phyloP scores from a whole-genome alignment of 768 basidiomycete species.

The Termitomyces sp. region DNA sequence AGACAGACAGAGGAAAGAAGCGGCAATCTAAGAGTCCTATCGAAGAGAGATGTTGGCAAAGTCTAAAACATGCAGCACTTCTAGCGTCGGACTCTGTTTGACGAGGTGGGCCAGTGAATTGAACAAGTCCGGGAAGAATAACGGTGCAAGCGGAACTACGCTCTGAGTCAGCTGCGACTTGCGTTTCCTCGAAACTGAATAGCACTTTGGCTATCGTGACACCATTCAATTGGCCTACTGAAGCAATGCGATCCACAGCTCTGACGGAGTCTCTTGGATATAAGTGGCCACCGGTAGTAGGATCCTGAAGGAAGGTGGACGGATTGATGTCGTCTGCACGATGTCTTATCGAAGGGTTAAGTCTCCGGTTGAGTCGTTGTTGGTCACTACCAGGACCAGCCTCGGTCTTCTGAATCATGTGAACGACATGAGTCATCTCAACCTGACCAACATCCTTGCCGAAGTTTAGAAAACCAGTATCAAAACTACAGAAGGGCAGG shows the following conservation, averaged over 20 bases:
- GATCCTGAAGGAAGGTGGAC: slow-evolving; percentile 51
- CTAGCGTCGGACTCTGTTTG: slow-evolving; percentile 52
- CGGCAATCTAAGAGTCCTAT: slow-evolving; percentile 51
- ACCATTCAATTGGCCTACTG: slow-evolving; percentile 18
- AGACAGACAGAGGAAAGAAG: slow-evolving; percentile 38
- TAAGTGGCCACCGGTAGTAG: slow-evolving; percentile 60
- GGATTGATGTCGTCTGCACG: slow-evolving; percentile 36
- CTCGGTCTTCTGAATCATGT: slow-evolving; percentile 5
- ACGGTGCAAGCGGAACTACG: slow-evolving; percentile 48
- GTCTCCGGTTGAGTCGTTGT: background rate
- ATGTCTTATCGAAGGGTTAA: background rate
- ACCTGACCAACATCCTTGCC: background rate
- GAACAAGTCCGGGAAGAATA: slow-evolving; percentile 39
- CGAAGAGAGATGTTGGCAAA: slow-evolving; percentile 50
- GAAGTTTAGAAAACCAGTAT: background rate
- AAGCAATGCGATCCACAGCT: slow-evolving; percentile 53
- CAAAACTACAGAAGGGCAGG: slow-evolving; percentile 2
- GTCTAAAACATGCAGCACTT: slow-evolving; percentile 55
- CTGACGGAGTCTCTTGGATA: slow-evolving; percentile 56
- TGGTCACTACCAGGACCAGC: background rate
- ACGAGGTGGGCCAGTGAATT: slow-evolving; percentile 44
- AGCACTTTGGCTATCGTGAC: slow-evolving; percentile 24
- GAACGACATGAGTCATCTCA: slow-evolving; percentile 2
- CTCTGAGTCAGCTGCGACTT: slow-evolving; percentile 24
- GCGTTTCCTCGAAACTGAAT: slow-evolving; percentile 40